Base-by-base conservation (phyloP, 768 basidiomycete species). In the Erythrobasidium yunnanense region DNA sequence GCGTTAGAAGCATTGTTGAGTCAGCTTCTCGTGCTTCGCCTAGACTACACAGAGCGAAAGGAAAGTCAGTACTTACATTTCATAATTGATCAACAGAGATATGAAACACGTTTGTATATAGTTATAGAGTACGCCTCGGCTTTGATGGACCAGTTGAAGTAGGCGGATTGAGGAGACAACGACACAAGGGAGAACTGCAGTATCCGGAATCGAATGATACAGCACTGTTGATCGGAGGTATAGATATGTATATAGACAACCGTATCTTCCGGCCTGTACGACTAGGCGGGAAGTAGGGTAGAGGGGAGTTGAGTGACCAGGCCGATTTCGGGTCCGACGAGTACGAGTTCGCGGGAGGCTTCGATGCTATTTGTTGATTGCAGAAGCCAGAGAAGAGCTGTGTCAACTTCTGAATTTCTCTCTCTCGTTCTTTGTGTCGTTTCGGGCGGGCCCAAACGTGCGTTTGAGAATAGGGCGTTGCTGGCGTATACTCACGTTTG, bases 291-390 rank as follows among this genome's bases (percentile, higher is more conserved):
- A 45, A 17, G 33, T 18, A 45, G 17, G 29, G 38, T 27, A 15
- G 20, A 15, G 30, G 22, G 4, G 56, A 17, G 5, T 27, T 6
- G 32, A 35, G 23, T 30, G 32, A 2, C 5, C n/a, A 25, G 3
- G 23, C 18, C 52, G 6, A 20, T 32, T 30, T 20, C 3, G 42
- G 23, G 17, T 58, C 56, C 56, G 56, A 58, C 56, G 56, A 45
- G 56, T 58, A 58, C 56, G 22, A 58, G 56, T 58, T 45, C 56
- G 56, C 56, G 56, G 56, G 56, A 46, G n/a, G n/a, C 38, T 42
- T 42, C 38, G 38, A 42, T 42, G 38, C 38, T 42, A 42, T 42
- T 11, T 11, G n/a, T n/a, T 11, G 38, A n/a, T n/a, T 11, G 38
- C 38, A 42, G 38, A 42, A 42, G 38, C 11, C 11, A 42, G 38